phyloP scores from a whole-genome alignment of 495 filamentous ascomycete genomes.

The Parathielavia appendiculata region DNA sequence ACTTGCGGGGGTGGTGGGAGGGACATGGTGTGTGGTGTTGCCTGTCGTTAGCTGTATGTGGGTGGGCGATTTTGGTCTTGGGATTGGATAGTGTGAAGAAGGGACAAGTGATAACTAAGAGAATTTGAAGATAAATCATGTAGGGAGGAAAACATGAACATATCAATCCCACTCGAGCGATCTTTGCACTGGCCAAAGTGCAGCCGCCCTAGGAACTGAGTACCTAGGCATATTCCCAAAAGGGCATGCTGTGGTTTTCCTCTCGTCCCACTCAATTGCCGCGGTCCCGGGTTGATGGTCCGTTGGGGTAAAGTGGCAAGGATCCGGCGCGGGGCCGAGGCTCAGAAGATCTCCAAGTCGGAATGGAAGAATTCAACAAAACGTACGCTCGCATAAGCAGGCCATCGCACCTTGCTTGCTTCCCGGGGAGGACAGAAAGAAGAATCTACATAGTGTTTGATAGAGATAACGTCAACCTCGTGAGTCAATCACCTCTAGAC shows the following conservation, averaged over 20 bases:
- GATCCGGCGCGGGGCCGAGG: constrained; percentile 14
- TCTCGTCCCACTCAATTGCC: not conserved
- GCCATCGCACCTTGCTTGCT: too few species aligned
- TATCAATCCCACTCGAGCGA: too few species aligned
- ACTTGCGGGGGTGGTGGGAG: constrained; percentile 15
- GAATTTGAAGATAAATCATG: too few species aligned
- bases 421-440: too few species aligned
- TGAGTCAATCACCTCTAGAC: too few species aligned
- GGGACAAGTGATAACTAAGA: too few species aligned
- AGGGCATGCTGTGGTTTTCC: not conserved
- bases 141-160: too few species aligned
- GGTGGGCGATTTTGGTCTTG: not conserved
- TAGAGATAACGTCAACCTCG: too few species aligned
- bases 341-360: constrained; percentile 15
- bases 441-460: too few species aligned
- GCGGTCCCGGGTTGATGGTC: not conserved
- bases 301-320: constrained; percentile 12
- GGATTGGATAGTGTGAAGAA: not conserved
- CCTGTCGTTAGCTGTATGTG: not conserved
- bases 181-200: not conserved
- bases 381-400: too few species aligned
- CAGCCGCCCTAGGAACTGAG: too few species aligned
- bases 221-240: not conserved
- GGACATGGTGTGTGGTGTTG: not conserved
- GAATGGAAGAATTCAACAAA: constrained; percentile 3